A percentile compares a stretch with the other conserved stretches of the same genome.
phyloP scores from a whole-genome alignment of 2,329 filamentous ascomycete species.

The Didymella pomorum region DNA sequence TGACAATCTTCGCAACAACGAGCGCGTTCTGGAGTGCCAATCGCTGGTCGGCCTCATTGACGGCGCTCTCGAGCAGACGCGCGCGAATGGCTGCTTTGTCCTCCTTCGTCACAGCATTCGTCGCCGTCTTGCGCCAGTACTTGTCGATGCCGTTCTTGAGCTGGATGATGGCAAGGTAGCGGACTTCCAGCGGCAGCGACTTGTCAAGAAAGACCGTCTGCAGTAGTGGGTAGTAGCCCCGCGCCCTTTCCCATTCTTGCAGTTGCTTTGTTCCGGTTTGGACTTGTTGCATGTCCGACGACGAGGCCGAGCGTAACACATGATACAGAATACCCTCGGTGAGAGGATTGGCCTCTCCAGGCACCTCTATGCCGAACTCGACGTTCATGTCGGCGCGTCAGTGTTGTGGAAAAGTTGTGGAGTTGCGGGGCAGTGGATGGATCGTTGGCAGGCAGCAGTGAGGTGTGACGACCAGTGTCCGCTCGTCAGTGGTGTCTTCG shows the following conservation, averaged over 20 bases:
- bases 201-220: slow-evolving; percentile 82
- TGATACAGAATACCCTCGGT: slow-evolving; percentile 58
- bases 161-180: slow-evolving; percentile 90
- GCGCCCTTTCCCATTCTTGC: slow-evolving; percentile 58
- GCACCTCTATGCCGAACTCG: slow-evolving; percentile 70
- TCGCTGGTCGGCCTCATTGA: slow-evolving; percentile 76
- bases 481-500: neutral
- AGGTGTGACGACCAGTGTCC: neutral
- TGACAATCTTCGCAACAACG: slow-evolving; percentile 84
- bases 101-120: slow-evolving; percentile 69
- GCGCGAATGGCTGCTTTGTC: slow-evolving; percentile 81
- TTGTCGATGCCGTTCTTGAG: slow-evolving; percentile 97
- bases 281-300: slow-evolving; percentile 57
- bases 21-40: slow-evolving; percentile 89
- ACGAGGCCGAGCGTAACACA: slow-evolving; percentile 58
- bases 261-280: slow-evolving; percentile 62
- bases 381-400: slow-evolving; percentile 37
- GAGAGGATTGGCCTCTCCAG: slow-evolving; percentile 75
- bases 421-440: slow-evolving; percentile 6
- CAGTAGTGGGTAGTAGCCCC: slow-evolving; percentile 59
- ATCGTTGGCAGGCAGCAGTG: neutral
- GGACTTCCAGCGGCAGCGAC: slow-evolving; percentile 76
- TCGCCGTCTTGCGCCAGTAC: slow-evolving; percentile 85
- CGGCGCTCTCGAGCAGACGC: slow-evolving; percentile 76
- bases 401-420: neutral